Evolutionary conservation across 2,329 filamentous ascomycete species (phyloP).

Genomic region (Venturia aucupariae): DNA sequence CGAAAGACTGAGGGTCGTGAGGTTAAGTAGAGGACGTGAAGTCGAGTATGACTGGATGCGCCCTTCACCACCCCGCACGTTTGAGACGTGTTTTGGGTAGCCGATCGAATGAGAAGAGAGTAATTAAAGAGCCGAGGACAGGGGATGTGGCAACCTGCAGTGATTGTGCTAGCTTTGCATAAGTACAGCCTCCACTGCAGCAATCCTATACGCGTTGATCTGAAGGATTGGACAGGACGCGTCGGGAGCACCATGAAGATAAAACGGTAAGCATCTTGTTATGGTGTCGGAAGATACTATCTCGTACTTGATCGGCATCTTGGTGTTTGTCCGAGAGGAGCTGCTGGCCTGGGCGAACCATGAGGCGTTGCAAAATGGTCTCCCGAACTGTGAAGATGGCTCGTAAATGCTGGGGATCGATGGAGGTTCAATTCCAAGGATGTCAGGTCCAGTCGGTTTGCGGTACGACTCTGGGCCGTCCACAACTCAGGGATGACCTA

Average conservation of each 20-base stretch:
- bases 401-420: no score
- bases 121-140: neutral
- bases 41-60: slow-evolving; percentile 10
- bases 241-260: no score
- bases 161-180: neutral
- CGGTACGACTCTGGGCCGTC: neutral
- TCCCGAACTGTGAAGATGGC: no score
- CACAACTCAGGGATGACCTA: no score
- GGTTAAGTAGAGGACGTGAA: slow-evolving; percentile 16
- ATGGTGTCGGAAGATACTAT: neutral
- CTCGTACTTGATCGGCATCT: neutral
- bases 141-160: neutral
- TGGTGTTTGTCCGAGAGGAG: neutral
- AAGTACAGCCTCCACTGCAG: neutral
- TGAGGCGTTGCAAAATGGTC: no score
- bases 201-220: neutral
- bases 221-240: neutral
- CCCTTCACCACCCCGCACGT: neutral
- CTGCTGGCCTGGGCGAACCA: no score
- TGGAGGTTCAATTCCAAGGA: no score
- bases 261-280: neutral
- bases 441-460: no score
- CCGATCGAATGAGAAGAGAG: neutral
- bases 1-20: slow-evolving; percentile 20
- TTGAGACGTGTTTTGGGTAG: neutral